These are phyloP conservation scores for Ustilago loliicola DNA, from an alignment of 1,284 basidiomycete species.

Conservation along the genomic window DNA sequence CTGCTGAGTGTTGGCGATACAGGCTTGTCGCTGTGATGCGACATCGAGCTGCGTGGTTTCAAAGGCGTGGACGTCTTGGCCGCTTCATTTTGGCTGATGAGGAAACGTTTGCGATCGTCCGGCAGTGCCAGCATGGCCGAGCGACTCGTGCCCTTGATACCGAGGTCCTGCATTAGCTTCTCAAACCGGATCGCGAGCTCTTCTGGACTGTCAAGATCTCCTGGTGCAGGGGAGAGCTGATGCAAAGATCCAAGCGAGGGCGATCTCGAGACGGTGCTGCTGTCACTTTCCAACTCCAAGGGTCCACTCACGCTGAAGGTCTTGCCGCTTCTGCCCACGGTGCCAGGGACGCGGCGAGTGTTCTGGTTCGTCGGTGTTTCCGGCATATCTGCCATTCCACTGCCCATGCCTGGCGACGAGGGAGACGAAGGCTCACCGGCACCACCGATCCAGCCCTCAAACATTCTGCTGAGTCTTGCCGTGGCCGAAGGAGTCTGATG, in stretches of 20 bases:
- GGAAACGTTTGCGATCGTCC: conserved; percentile 78
- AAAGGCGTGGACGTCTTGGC: conserved; percentile 45
- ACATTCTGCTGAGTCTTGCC: conserved; percentile 59
- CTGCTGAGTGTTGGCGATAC: conserved; percentile 78
- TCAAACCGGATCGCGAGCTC: conserved; percentile 51
- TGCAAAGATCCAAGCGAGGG: conserved; percentile 36
- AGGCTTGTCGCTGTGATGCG: conserved; percentile 70
- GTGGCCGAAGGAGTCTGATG: conserved; percentile 49
- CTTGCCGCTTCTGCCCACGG: conserved; percentile 44
- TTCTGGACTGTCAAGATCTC: conserved; percentile 30
- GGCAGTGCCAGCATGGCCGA: conserved; percentile 78
- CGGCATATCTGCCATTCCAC: conserved; percentile 13
- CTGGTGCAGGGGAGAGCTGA: conserved; percentile 30
- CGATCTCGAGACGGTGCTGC: conserved; percentile 32
- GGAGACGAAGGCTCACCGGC: conserved; percentile 35
- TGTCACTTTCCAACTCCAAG: conserved; percentile 53
- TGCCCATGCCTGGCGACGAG: conserved; percentile 11
- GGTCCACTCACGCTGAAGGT: conserved; percentile 60
- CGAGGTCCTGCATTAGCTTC: conserved; percentile 69
- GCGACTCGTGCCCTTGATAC: conserved; percentile 79
- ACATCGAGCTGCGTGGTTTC: conserved; percentile 15
- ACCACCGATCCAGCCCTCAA: conserved; percentile 60
- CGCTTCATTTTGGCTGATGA: conserved; percentile 73
- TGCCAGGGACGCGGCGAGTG: conserved; percentile 25
- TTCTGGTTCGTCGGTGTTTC: conserved; percentile 36